Base-by-base conservation (phyloP, 2,329 filamentous ascomycete genomes). In the Colletotrichum australisinense region DNA sequence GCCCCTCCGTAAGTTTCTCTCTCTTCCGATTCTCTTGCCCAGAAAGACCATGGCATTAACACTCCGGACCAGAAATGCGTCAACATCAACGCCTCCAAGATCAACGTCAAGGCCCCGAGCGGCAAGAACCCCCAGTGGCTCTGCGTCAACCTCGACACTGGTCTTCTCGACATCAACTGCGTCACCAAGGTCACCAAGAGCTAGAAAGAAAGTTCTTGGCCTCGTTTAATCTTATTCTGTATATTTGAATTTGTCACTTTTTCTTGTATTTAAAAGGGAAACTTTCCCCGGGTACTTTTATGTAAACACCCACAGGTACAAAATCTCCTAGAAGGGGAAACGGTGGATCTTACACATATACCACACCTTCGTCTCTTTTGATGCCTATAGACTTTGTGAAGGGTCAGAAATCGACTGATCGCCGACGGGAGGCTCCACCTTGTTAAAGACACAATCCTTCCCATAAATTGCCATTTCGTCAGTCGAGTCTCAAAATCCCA, bases 51-150 rank as follows among this genome's bases (percentile, higher is more conserved):
- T n/a, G 19, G 16, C 4, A 30, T 53, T 71, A 28, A 71, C 26
- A 0, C 24, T 22, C 26, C 26, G 26, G 16, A 6, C 4, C 19
- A 75, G 72, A 74, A 65, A 63, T 75, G 74, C 32, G 6, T 49
- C 19, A 75, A 74, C 67, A 75, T 75, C 63, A 70, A 69, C n/a
- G 72, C 72, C 19, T 32, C 67, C 14, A 74, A 72, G 28, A 57
- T 75, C 49, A 60, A 60, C 32, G 53, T 75, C 72, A 67, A 71
- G 32, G 28, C 72, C 46, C 74, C 72, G 9, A 75, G 72, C 53
- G 74, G 74, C 49, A 69, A 68, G 49, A 58, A 56, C 19, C 53
- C 74, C 4, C 64, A 74, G 19, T 75, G 72, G 56, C 24, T 74
- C 19, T 75, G 74, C 58, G 42, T 46, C 4, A 75, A 75, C 62